These are phyloP conservation scores for Actinomortierella ambigua DNA, from an alignment of 371 early-diverging fungal genomes.

Conservation along the genomic window DNA sequence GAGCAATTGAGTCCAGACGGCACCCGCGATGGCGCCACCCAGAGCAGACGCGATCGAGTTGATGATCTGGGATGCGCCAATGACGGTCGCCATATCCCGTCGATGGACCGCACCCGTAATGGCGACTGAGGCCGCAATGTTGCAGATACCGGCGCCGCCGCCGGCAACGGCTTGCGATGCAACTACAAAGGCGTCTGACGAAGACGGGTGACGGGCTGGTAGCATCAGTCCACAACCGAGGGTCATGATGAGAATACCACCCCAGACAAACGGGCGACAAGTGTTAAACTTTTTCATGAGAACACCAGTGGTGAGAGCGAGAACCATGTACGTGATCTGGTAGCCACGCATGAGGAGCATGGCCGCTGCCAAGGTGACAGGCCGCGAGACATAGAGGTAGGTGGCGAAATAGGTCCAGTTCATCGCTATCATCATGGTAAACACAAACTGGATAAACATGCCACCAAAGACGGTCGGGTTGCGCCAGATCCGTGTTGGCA, in stretches of 20 bases:
- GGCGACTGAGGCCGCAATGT: conserved; percentile 12
- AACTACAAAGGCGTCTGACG: conserved; percentile 43
- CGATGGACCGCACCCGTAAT: conserved; percentile 5
- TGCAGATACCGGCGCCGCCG: conserved; percentile 44
- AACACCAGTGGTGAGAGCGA: conserved; percentile 31
- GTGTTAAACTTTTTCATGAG: conserved; percentile 37
- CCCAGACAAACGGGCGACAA: conserved; percentile 44
- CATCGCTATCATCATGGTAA: conserved; percentile 36
- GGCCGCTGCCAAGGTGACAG: conserved; percentile 20
- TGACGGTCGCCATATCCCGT: conserved; percentile 45
- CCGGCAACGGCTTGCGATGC: conserved; percentile 46
- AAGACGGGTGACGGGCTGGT: conserved; percentile 37
- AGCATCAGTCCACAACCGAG: conserved; percentile 49
- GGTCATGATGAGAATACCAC: conserved; percentile 28
- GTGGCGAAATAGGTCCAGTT: conserved; percentile 44
- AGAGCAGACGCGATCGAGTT: conserved; percentile 37
- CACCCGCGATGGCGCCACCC: conserved; percentile 47
- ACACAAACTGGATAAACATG: conserved; percentile 33
- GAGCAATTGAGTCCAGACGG: conserved; percentile 46
- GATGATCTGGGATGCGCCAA: conserved; percentile 39
- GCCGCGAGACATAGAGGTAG: conserved; percentile 49
- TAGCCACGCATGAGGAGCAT: conserved; percentile 42
- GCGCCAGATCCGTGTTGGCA: conserved; percentile 48
- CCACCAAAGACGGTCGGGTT: conserved; percentile 46
- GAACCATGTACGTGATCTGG: conserved; percentile 23